Evolutionary conservation across 768 basidiomycete genomes (phyloP).

Genomic region (Erythrobasidium yunnanense): DNA sequence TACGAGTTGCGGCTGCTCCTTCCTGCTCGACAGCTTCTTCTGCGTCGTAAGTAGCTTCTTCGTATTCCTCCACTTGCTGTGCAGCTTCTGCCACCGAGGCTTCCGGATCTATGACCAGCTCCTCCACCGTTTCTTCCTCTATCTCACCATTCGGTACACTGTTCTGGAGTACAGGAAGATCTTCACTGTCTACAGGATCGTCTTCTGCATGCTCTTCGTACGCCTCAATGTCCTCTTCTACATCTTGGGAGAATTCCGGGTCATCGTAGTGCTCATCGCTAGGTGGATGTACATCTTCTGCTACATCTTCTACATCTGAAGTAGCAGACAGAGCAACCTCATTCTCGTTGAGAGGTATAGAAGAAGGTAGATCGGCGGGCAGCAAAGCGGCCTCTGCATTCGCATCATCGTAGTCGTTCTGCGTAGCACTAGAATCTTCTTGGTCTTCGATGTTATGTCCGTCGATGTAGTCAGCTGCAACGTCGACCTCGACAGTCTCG

Average conservation of each 20-base stretch:
- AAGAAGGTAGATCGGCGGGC: background rate
- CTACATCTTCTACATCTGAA: background rate
- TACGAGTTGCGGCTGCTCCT: background rate
- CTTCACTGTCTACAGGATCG: background rate
- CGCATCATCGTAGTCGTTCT: background rate
- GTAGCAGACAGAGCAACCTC: background rate
- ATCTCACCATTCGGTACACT: too few relatives aligned
- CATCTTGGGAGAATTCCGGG: constrained; percentile 21
- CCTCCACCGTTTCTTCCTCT: background rate
- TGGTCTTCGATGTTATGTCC: background rate
- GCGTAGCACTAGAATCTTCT: background rate
- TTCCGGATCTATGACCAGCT: constrained; percentile 8
- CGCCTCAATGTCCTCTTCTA: background rate
- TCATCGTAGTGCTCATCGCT: constrained; percentile 25
- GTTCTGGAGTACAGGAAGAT: background rate
- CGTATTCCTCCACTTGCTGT: constrained; percentile 11
- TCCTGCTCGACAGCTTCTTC: constrained; percentile 1
- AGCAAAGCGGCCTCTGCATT: background rate
- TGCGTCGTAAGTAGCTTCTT: constrained; percentile 11
- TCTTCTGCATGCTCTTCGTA: constrained; percentile 9
- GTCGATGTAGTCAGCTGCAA: background rate
- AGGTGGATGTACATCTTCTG: constrained; percentile 7
- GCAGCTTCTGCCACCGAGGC: constrained; percentile 18
- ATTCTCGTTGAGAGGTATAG: background rate
- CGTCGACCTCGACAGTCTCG: background rate